A percentile compares a stretch with the other conserved stretches of the same genome.
These are phyloP conservation scores for Penicillium argentinense DNA, from an alignment of 495 filamentous ascomycete species.

Conservation along the genomic window DNA sequence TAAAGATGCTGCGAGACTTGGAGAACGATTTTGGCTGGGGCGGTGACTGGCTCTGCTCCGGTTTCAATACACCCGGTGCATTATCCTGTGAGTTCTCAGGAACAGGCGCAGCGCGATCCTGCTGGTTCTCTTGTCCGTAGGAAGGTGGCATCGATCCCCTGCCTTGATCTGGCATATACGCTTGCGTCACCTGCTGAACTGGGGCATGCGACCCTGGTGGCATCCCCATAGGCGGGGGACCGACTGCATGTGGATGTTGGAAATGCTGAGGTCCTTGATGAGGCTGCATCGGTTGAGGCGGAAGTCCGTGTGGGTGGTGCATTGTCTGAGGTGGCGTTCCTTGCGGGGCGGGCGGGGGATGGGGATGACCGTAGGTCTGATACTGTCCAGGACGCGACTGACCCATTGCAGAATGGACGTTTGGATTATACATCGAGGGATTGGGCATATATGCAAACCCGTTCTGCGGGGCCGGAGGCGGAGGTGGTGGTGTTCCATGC, in stretches of 20 bases:
- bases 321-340: slow-evolving; percentile 25
- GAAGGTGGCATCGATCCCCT: slow-evolving; percentile 54
- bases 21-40: slow-evolving; percentile 68
- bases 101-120: slow-evolving; percentile 40
- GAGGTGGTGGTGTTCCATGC: slow-evolving; percentile 58
- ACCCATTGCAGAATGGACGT: slow-evolving; percentile 49
- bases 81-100: slow-evolving; percentile 41
- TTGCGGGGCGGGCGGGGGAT: slow-evolving; percentile 38
- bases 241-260: slow-evolving; percentile 39
- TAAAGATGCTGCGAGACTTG: slow-evolving; percentile 92
- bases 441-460: slow-evolving; percentile 84
- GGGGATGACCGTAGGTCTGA: slow-evolving; percentile 46
- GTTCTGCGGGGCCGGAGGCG: slow-evolving; percentile 64
- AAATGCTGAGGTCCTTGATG: slow-evolving; percentile 38
- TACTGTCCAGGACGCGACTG: slow-evolving; percentile 49
- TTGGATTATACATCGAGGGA: slow-evolving; percentile 80
- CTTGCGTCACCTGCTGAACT: slow-evolving; percentile 61
- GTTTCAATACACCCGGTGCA: slow-evolving; percentile 36
- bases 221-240: slow-evolving; percentile 32
- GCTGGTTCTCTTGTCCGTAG: slow-evolving; percentile 44
- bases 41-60: slow-evolving; percentile 50
- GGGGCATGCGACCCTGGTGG: slow-evolving; percentile 51
- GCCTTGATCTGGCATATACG: slow-evolving; percentile 67
- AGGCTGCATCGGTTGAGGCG: slow-evolving; percentile 34
- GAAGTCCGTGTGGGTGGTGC: slow-evolving; percentile 33